A percentile compares a stretch with the other conserved stretches of the same genome.
These are phyloP conservation scores for Eucalyptus marginata DNA, from an alignment of 345 rosid species.

Conservation along the genomic window DNA sequence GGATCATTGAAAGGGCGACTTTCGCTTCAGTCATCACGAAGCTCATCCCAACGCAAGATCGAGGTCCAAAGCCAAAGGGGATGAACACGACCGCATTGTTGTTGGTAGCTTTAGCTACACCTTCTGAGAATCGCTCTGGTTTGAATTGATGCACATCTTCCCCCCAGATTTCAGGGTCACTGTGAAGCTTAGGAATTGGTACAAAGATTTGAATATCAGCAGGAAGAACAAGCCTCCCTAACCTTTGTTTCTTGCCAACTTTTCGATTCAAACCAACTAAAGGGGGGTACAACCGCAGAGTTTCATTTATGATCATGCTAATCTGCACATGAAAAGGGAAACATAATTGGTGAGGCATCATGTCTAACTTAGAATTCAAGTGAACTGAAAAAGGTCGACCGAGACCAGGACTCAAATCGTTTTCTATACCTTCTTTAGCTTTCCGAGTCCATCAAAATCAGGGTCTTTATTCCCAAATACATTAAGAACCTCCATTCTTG, in stretches of 20 bases:
- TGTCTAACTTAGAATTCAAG: not conserved
- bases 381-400: not conserved
- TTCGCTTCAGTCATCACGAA: conserved; percentile 18
- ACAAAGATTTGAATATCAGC: not conserved
- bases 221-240: conserved; percentile 8
- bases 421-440: conserved; percentile 17
- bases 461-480: conserved; percentile 18
- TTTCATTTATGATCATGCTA: conserved; percentile 11
- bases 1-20: conserved; percentile 27
- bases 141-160: conserved; percentile 21
- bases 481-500: conserved; percentile 14
- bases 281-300: conserved; percentile 24
- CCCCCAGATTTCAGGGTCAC: conserved; percentile 17
- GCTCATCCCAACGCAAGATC: conserved; percentile 21
- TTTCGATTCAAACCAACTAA: not conserved
- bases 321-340: not conserved
- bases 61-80: conserved; percentile 23
- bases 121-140: conserved; percentile 21
- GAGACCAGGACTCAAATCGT: not conserved
- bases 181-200: conserved; percentile 7
- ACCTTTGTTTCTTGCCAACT: not conserved
- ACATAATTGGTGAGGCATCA: not conserved
- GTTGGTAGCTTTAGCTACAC: conserved; percentile 23
- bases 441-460: conserved; percentile 6
- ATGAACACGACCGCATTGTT: conserved; percentile 3